Evolutionary conservation across 2,329 filamentous ascomycete species (phyloP).

Genomic region (Exophiala viscosa): DNA sequence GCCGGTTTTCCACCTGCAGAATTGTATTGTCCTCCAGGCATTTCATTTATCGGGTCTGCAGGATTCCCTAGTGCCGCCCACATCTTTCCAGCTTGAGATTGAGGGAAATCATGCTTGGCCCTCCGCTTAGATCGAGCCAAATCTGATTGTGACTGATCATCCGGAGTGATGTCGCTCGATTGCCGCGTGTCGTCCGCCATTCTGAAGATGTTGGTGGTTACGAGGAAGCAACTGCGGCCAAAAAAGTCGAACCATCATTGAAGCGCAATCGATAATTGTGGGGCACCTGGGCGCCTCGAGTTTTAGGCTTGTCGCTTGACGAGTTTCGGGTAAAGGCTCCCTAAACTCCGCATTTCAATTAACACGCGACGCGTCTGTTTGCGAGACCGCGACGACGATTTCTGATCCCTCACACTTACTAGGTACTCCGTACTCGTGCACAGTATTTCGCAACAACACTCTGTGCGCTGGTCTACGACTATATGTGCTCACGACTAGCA

Average conservation of each 20-base stretch:
- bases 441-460: too few species aligned
- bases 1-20: conserved; percentile 56
- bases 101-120: conserved; percentile 41
- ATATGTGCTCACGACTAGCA: too few species aligned
- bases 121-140: conserved; percentile 23
- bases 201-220: conserved; percentile 9
- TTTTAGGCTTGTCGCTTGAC: too few species aligned
- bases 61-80: conserved; percentile 48
- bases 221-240: not conserved
- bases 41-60: conserved; percentile 50
- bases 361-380: too few species aligned
- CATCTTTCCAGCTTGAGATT: conserved; percentile 46
- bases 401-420: too few species aligned
- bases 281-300: too few species aligned
- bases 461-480: too few species aligned
- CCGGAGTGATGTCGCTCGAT: conserved; percentile 6
- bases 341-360: too few species aligned
- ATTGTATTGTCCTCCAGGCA: conserved; percentile 56
- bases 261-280: not conserved
- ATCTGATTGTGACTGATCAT: conserved; percentile 11
- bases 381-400: too few species aligned
- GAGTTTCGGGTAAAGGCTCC: too few species aligned
- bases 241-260: conserved; percentile 3
- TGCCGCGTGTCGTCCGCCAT: conserved; percentile 43
- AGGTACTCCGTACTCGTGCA: too few species aligned